These are phyloP conservation scores for Fragilariopsis cylindrus DNA, from an alignment of 108 stramenopile species.

Conservation along the genomic window DNA sequence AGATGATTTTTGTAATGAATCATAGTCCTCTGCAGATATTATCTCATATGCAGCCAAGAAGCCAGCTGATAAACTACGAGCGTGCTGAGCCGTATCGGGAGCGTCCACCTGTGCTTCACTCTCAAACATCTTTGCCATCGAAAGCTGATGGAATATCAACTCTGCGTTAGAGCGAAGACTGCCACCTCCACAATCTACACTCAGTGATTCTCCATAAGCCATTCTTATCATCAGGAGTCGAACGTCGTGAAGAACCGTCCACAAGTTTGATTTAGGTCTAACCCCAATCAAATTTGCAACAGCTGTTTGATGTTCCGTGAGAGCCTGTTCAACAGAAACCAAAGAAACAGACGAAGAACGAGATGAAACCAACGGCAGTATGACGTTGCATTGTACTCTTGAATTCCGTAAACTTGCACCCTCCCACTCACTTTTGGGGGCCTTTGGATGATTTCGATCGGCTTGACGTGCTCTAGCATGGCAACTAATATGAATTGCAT, in stretches of 20 bases:
- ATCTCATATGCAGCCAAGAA: slow-evolving; percentile 69
- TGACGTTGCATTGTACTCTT: slow-evolving; percentile 80
- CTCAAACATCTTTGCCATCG: slow-evolving; percentile 72
- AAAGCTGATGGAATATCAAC: slow-evolving; percentile 68
- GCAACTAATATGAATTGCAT: slow-evolving; percentile 81
- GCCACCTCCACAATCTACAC: slow-evolving; percentile 82
- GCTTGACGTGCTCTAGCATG: slow-evolving; percentile 71
- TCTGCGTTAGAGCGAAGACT: slow-evolving; percentile 77
- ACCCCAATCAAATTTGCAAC: slow-evolving; percentile 63
- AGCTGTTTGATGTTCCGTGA: slow-evolving; percentile 67
- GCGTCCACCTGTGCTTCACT: slow-evolving; percentile 67
- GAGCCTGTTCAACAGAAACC: slow-evolving; percentile 62
- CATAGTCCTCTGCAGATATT: slow-evolving; percentile 45
- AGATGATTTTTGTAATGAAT: slow-evolving; percentile 23
- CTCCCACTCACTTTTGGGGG: slow-evolving; percentile 89
- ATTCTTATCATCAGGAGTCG: slow-evolving; percentile 75
- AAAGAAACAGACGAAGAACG: slow-evolving; percentile 71
- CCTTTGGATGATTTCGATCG: slow-evolving; percentile 75
- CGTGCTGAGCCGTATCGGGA: slow-evolving; percentile 63
- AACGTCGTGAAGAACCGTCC: slow-evolving; percentile 74
- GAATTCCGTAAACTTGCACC: slow-evolving; percentile 81
- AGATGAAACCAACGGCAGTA: slow-evolving; percentile 81
- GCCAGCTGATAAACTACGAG: slow-evolving; percentile 56
- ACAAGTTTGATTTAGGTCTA: slow-evolving; percentile 78
- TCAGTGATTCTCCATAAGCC: slow-evolving; percentile 76